Evolutionary conservation across 352 stramenopile genomes (phyloP).

Genomic region (Phytophthora hybrid): DNA sequence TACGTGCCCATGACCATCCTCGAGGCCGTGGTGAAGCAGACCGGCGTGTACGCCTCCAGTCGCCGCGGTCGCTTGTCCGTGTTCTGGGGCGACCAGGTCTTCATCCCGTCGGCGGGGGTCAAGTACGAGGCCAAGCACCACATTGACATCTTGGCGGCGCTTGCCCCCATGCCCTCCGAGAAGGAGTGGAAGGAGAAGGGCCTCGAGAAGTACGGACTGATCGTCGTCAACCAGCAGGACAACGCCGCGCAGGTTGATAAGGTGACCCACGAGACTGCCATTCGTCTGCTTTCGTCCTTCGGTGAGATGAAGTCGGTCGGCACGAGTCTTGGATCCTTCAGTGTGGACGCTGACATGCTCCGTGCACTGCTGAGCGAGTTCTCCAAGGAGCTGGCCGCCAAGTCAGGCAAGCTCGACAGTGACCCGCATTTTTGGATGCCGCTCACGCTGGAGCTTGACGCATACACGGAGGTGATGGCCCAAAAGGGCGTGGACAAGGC

Average conservation of each 20-base stretch:
- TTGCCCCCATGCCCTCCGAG: conserved; percentile 93
- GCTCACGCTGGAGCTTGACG: conserved; percentile 92
- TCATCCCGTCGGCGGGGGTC: conserved; percentile 95
- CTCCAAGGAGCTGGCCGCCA: conserved; percentile 86
- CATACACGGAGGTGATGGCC: conserved; percentile 95
- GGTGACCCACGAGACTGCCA: conserved; percentile 96
- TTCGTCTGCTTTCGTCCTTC: conserved; percentile 92
- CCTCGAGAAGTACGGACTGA: conserved; percentile 98
- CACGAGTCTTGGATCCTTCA: conserved; percentile 97
- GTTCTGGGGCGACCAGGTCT: conserved; percentile 99
- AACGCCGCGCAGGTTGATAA: conserved; percentile 97
- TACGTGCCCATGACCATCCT: conserved; percentile 97
- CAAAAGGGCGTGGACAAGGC: conserved; percentile 91
- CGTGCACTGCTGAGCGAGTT: conserved; percentile 94
- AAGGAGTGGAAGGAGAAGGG: conserved; percentile 96
- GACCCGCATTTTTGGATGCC: conserved; percentile 99
- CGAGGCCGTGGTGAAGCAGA: conserved; percentile 98
- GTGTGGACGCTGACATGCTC: conserved; percentile 94
- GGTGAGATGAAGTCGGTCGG: conserved; percentile 96
- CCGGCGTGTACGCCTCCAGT: conserved; percentile 96
- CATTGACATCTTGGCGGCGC: conserved; percentile 97
- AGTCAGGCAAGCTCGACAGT: conserved; percentile 96
- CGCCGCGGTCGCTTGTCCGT: conserved; percentile 95
- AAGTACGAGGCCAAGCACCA: conserved; percentile 95
- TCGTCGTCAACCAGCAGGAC: conserved; percentile 95